Percentiles rank a stretch among this genome's conserved stretches.
phyloP scores from a whole-genome alignment of 1,139 yeast genomes.

The Yamadazyma epiphylla region DNA sequence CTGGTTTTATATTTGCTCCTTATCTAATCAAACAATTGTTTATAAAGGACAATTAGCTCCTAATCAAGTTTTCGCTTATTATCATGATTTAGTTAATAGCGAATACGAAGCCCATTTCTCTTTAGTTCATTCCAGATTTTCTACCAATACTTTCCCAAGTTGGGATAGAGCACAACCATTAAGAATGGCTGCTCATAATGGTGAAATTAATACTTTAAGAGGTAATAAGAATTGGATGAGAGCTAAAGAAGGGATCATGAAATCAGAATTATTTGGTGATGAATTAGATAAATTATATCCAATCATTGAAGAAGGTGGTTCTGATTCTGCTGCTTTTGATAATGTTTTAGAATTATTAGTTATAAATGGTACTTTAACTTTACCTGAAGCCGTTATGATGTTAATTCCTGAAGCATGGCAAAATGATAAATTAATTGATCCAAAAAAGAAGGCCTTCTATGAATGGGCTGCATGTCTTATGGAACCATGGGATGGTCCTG shows the following conservation, averaged over 20 bases:
- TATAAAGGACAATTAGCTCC: constrained; percentile 98
- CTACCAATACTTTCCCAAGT: constrained; percentile 97
- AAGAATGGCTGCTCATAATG: constrained; percentile 97
- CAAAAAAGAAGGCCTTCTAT: constrained; percentile 88
- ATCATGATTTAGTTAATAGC: constrained; percentile 87
- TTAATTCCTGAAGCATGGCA: constrained; percentile 99
- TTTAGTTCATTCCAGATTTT: constrained; percentile 93
- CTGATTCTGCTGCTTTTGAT: constrained; percentile 98
- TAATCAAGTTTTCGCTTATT: constrained; percentile 89
- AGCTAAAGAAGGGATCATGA: constrained; percentile 97
- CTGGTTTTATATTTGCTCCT: constrained; percentile 96
- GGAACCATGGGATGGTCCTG: constrained; percentile 99
- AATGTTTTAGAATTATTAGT: constrained; percentile 90
- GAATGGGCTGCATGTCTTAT: constrained; percentile 99
- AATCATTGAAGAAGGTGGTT: constrained; percentile 96
- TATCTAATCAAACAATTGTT: constrained; percentile 84
- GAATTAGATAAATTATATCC: constrained; percentile 90
- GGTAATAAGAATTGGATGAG: constrained; percentile 99
- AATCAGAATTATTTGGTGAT: constrained; percentile 81
- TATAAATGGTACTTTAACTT: constrained; percentile 83
- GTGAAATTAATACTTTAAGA: constrained; percentile 94
- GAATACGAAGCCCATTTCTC: constrained; percentile 96
- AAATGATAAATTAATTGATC: constrained; percentile 79
- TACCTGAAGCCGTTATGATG: constrained; percentile 97
- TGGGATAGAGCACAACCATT: constrained; percentile 99